Conservation (phyloP, 768 basidiomycete genomes). For the Pleurotus sapidus region DNA sequence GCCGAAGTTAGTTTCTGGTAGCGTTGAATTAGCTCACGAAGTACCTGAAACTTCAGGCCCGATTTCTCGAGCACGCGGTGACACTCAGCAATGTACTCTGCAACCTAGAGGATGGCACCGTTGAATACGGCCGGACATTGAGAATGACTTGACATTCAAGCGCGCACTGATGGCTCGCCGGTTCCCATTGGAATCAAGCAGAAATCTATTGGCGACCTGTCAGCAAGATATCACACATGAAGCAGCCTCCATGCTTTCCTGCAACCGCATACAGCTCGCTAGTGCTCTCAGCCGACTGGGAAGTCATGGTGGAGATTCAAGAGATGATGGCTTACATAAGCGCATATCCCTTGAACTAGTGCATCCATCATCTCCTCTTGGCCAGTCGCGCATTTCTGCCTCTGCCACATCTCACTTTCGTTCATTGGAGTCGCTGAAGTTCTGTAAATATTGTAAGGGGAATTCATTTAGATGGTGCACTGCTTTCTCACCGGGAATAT, state of each 20-base stretch:
- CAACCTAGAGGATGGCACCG: slow-evolving; percentile 44
- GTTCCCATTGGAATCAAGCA: slow-evolving; percentile 89
- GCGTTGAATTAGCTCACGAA: neutral
- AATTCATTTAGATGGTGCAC: no score
- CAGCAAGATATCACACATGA: neutral
- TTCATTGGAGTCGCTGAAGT: no score
- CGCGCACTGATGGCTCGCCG: slow-evolving; percentile 60
- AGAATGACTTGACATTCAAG: neutral
- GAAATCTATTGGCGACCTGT: slow-evolving; percentile 55
- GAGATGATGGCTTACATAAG: neutral
- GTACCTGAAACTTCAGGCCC: slow-evolving; percentile 78
- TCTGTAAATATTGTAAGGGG: no score
- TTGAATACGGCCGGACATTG: no score
- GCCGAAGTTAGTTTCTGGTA: slow-evolving; percentile 8
- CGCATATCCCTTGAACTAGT: neutral
- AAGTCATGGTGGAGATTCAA: slow-evolving; percentile 11
- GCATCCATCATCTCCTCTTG: neutral
- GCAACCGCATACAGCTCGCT: slow-evolving; percentile 74
- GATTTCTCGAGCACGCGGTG: slow-evolving; percentile 80
- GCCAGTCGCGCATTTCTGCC: neutral
- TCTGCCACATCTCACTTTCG: neutral
- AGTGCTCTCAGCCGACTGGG: neutral
- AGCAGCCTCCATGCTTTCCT: slow-evolving; percentile 35
- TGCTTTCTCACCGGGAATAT: no score
- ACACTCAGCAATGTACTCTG: slow-evolving; percentile 78